Evolutionary conservation across 208 protist genomes (phyloP), one percentile per base, ranked within the genome.

Genomic region (Acanthamoeba triangularis): DNA sequence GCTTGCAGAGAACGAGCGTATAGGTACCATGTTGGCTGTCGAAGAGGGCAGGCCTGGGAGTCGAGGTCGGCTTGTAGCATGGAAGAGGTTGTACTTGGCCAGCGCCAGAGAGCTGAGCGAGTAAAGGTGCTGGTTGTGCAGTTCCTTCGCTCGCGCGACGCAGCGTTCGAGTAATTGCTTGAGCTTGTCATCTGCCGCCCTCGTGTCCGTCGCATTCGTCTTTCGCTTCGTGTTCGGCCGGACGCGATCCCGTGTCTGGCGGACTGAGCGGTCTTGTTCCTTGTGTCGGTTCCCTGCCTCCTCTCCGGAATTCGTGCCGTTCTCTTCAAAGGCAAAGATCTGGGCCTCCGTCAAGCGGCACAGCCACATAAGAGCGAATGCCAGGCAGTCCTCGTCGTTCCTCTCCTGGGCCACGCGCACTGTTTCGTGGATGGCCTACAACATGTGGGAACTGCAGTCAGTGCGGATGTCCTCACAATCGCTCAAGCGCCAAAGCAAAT

Each of bases 81-180:
- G 87, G 23, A 93, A 93, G 28, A 93, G 56, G 41, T 93, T 76
- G 61, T 93, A 93, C 87, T 93, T 93, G 59, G 87, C 87, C 59
- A 93, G 30, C 28, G 87, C 87, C 8, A 93, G 63, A 41, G 63
- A 93, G 44, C 87, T 76, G n/a, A 93, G 44, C 13, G 87, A 88
- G 30, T 88, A 63, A 5, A 88, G 80, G 35, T 88, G 80, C 49
- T 88, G 47, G 30, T 88, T 88, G 49, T 88, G 80, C 52, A 88
- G 49, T 14, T 88, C 80, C 28, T 63, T 59, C 23, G 80, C 80
- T 23, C 80, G 80, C 49, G 23, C 49, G 16, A 88, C 80, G 52
- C 80, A 88, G 28, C 80, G 80, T 28, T 88, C 80, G 13, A 88
- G 80, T 25, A 65, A 28, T 30, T 88, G 80, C 80, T 44, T 88